Evolutionary conservation across 768 basidiomycete genomes (phyloP), one percentile per base, ranked within the genome.

Genomic region (Cubamyces sp.): DNA sequence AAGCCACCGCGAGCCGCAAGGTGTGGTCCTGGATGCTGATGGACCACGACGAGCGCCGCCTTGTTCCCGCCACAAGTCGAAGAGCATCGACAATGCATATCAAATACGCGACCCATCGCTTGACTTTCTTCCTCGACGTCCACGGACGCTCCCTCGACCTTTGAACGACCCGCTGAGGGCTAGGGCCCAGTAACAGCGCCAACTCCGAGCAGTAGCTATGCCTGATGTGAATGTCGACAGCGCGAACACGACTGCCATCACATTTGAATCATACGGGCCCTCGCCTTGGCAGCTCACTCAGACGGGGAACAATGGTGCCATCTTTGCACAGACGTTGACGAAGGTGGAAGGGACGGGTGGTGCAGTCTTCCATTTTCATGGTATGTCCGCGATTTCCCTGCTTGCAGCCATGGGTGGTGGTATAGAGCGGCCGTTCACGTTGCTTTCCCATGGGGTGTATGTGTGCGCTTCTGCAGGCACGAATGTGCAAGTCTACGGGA

Each of bases 401-500:
- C 34, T 34, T 34, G 34, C 34, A 11, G 9, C 34, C 34, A 1
- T 9, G 34, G 34, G 34, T 34, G 34, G 34, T 34, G 34, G 34
- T 6, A 34, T 34, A 34, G 34, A 34, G 5, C 34, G 34, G 34
- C 9, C 9, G 34, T 54, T 54, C 23, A 52, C 14, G 57, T 53
- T 50, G 45, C 15, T 47, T 41, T 6, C 19, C 23, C 16, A 50
- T 52, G 16, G 26, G 43, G 3, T 40, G 28, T 9, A 39, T 30
- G 28, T 30, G 19, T 7, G 23, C 34, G n/a, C 21, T 9, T 28
- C 16, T 64, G 53, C 42, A 66, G 67, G 68, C 16, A 60, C 58
- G 28, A 51, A 50, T n/a, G 47, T 70, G 19, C 51, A 48, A 11
- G 66, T 70, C 9, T 70, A 60, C 23, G 69, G 69, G 25, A 52